A percentile compares a stretch with the other conserved stretches of the same genome.
Evolutionary conservation across 257 asterid species (phyloP).

Genomic region (Paraleonurus japonicus): DNA sequence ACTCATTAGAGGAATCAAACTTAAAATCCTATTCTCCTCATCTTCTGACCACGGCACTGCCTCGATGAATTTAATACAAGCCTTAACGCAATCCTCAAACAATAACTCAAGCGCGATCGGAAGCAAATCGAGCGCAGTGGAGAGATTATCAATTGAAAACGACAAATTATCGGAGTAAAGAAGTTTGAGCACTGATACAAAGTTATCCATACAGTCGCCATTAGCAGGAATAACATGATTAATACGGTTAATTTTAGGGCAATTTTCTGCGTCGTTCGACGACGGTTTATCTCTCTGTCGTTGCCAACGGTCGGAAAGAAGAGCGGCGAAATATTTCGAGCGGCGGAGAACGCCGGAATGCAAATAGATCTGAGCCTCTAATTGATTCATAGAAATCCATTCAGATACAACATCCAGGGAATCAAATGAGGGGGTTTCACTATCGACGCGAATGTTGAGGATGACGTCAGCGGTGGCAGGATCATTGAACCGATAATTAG

Average conservation of each 20-base stretch:
- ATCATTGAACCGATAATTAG: constrained; percentile 44
- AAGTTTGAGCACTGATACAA: constrained; percentile 49
- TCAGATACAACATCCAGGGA: constrained; percentile 27
- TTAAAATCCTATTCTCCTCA: constrained; percentile 60
- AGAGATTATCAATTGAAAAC: constrained; percentile 37
- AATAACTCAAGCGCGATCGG: constrained; percentile 80
- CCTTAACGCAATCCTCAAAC: constrained; percentile 84
- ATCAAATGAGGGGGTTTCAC: constrained; percentile 21
- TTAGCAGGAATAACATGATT: constrained; percentile 44
- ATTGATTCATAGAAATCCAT: constrained; percentile 23
- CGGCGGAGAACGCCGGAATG: constrained; percentile 59
- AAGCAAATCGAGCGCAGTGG: constrained; percentile 56
- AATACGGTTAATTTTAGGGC: constrained; percentile 29
- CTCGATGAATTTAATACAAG: constrained; percentile 74
- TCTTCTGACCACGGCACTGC: constrained; percentile 98
- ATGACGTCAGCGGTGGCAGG: constrained; percentile 57
- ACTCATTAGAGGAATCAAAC: constrained; percentile 56
- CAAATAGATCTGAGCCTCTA: constrained; percentile 49
- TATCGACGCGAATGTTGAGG: constrained; percentile 52
- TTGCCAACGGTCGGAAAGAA: constrained; percentile 70
- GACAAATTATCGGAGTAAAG: constrained; percentile 57
- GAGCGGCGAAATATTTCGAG: constrained; percentile 56
- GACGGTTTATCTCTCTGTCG: constrained; percentile 18
- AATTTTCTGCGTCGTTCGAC: constrained; percentile 15
- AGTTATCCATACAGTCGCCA: constrained; percentile 37